A percentile compares a stretch with the other conserved stretches of the same genome.
phyloP scores from a whole-genome alignment of 140 eudicot genomes.

The Oenanthe javanica region DNA sequence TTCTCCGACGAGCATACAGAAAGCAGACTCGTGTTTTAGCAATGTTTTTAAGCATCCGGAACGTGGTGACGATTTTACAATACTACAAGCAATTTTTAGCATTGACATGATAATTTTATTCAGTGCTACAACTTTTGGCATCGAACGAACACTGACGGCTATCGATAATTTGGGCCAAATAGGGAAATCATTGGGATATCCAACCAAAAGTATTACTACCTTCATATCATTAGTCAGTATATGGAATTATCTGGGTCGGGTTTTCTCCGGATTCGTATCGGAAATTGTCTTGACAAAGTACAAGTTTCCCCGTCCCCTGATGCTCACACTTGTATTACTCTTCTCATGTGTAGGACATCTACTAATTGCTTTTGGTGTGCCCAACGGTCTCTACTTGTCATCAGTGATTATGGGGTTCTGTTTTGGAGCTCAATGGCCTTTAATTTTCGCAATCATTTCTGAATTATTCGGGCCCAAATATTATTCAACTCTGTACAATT shows the following conservation, averaged over 20 bases:
- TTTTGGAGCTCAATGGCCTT: slow-evolving; percentile 87
- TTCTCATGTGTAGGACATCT: slow-evolving; percentile 65
- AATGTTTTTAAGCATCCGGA: slow-evolving; percentile 48
- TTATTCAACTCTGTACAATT: slow-evolving; percentile 54
- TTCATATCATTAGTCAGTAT: slow-evolving; percentile 67
- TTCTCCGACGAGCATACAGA: background rate
- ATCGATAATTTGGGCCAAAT: slow-evolving; percentile 79
- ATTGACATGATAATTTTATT: slow-evolving; percentile 64
- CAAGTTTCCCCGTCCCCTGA: slow-evolving; percentile 69
- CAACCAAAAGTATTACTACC: slow-evolving; percentile 42
- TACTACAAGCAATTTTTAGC: slow-evolving; percentile 66
- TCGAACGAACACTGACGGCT: slow-evolving; percentile 73
- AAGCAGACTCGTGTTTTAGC: slow-evolving; percentile 32
- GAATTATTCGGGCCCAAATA: slow-evolving; percentile 71
- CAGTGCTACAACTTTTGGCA: slow-evolving; percentile 50
- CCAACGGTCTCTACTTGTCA: slow-evolving; percentile 54
- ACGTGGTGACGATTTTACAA: slow-evolving; percentile 71
- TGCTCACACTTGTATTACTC: slow-evolving; percentile 59
- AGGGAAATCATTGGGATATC: slow-evolving; percentile 72
- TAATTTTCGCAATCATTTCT: slow-evolving; percentile 65
- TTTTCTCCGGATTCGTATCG: slow-evolving; percentile 51
- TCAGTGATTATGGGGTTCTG: slow-evolving; percentile 70
- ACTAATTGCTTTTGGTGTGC: slow-evolving; percentile 63
- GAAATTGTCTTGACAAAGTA: slow-evolving; percentile 47
- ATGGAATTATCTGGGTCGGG: slow-evolving; percentile 78